Evolutionary conservation across 305 asterid species (phyloP).

Genomic region (Fraxinus sp.): DNA sequence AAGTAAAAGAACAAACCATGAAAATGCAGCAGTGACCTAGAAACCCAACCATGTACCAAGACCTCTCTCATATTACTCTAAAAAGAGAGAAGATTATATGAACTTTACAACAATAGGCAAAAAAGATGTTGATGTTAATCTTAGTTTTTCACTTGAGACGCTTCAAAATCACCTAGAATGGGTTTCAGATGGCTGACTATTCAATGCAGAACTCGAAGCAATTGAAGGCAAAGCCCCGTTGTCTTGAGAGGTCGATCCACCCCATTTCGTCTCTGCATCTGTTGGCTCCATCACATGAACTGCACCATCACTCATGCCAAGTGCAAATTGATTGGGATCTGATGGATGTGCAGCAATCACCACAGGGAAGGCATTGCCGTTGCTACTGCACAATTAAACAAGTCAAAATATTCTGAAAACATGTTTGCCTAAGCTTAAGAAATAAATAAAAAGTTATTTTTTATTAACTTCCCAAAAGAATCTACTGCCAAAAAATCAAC

Average conservation of each 20-base stretch:
- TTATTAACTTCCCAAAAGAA: background rate
- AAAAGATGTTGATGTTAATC: background rate
- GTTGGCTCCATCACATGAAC: slow-evolving; percentile 91
- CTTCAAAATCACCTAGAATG: slow-evolving; percentile 64
- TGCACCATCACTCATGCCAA: slow-evolving; percentile 87
- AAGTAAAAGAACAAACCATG: slow-evolving; percentile 24
- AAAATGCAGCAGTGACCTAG: slow-evolving; percentile 26
- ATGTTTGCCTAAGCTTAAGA: background rate
- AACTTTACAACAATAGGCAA: slow-evolving; percentile 30
- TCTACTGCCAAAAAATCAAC: background rate
- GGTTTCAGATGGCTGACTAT: slow-evolving; percentile 86
- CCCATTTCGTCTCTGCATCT: slow-evolving; percentile 82
- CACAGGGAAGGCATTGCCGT: slow-evolving; percentile 55
- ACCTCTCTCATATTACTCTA: slow-evolving; percentile 19
- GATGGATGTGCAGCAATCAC: slow-evolving; percentile 90
- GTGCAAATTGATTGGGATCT: slow-evolving; percentile 77
- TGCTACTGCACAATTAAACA: slow-evolving; percentile 11
- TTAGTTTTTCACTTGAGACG: background rate
- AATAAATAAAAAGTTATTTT: no score
- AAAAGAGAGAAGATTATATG: background rate
- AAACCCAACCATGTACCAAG: slow-evolving; percentile 26
- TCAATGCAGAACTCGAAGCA: slow-evolving; percentile 80
- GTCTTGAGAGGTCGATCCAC: slow-evolving; percentile 63
- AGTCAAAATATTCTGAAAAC: background rate
- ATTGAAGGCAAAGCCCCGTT: slow-evolving; percentile 59